Evolutionary conservation across 2,329 filamentous ascomycete genomes (phyloP).

Genomic region (Amesomyces nigricolor): DNA sequence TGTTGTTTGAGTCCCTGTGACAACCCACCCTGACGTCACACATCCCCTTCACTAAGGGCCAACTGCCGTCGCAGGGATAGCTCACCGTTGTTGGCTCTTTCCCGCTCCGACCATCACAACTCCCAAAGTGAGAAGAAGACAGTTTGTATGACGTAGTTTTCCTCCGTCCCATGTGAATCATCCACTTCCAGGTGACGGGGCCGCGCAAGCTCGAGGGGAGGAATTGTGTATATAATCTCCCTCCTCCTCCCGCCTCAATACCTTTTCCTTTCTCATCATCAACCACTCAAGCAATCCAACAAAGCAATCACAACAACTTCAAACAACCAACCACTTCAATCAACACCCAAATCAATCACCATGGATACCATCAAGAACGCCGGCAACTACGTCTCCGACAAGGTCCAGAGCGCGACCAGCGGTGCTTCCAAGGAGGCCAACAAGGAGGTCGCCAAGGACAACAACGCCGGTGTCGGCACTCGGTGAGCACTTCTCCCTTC

Average conservation of each 20-base stretch:
- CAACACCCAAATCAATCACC: conserved; percentile 25
- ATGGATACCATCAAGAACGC: conserved; percentile 45
- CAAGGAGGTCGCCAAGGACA: conserved; percentile 43
- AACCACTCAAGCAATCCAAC: conserved; percentile 14
- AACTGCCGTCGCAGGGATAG: neutral
- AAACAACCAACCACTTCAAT: conserved; percentile 9
- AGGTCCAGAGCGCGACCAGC: conserved; percentile 33
- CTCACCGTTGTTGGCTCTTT: neutral
- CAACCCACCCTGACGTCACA: neutral
- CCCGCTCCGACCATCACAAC: neutral
- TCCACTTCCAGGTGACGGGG: too few species aligned
- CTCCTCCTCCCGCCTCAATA: conserved; percentile 5
- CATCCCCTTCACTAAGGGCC: neutral
- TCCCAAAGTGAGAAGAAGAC: neutral
- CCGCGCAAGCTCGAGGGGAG: conserved; percentile 1
- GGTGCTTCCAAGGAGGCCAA: conserved; percentile 18
- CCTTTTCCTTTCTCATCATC: conserved; percentile 18
- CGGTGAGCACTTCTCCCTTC: conserved; percentile 33
- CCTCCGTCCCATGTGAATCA: neutral
- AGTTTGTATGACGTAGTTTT: neutral
- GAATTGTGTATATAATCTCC: conserved; percentile 22
- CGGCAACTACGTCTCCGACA: conserved; percentile 56
- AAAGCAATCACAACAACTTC: conserved; percentile 14
- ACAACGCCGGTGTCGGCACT: conserved; percentile 40
- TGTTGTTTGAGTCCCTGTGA: neutral